A percentile compares a stretch with the other conserved stretches of the same genome.
phyloP scores from a whole-genome alignment of 2,329 filamentous ascomycete species.

The Colletotrichum spaethianum region DNA sequence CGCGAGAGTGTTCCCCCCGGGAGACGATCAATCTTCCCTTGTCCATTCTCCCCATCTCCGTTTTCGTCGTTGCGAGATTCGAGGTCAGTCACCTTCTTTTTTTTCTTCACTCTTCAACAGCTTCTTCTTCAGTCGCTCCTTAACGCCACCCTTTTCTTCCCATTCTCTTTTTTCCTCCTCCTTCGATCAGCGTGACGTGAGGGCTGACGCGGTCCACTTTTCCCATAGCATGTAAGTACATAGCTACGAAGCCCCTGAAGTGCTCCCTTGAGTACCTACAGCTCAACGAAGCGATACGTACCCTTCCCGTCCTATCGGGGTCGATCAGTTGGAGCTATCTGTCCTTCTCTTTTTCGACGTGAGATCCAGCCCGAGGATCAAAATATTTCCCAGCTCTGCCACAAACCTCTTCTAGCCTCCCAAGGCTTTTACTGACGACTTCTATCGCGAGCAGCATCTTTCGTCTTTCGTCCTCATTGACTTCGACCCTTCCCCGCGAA shows the following conservation, averaged over 20 bases:
- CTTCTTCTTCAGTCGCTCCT: conserved; percentile 36
- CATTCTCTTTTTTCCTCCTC: conserved; percentile 36
- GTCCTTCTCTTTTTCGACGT: conserved; percentile 36
- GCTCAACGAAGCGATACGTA: conserved; percentile 35
- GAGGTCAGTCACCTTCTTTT: neutral
- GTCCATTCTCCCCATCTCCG: neutral
- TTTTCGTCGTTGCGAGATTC: conserved; percentile 12
- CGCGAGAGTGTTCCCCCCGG: conserved; percentile 7
- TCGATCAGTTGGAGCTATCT: conserved; percentile 38
- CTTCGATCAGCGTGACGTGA: conserved; percentile 35
- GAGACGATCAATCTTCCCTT: conserved; percentile 18
- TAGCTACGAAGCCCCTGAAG: conserved; percentile 31
- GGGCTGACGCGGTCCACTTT: conserved; percentile 34
- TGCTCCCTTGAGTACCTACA: conserved; percentile 34
- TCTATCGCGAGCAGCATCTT: conserved; percentile 27
- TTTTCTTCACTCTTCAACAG: neutral
- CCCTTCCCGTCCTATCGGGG: conserved; percentile 3
- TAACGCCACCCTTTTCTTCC: conserved; percentile 19
- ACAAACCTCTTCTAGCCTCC: conserved; percentile 7
- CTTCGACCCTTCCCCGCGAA: conserved; percentile 43
- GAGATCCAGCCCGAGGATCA: conserved; percentile 7
- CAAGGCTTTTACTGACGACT: conserved; percentile 30
- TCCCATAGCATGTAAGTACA: conserved; percentile 38
- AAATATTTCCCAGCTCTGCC: conserved; percentile 23
- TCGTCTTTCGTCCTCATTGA: conserved; percentile 23